Conservation (phyloP, 2,329 filamentous ascomycete species). For the Fusarium sp. region DNA sequence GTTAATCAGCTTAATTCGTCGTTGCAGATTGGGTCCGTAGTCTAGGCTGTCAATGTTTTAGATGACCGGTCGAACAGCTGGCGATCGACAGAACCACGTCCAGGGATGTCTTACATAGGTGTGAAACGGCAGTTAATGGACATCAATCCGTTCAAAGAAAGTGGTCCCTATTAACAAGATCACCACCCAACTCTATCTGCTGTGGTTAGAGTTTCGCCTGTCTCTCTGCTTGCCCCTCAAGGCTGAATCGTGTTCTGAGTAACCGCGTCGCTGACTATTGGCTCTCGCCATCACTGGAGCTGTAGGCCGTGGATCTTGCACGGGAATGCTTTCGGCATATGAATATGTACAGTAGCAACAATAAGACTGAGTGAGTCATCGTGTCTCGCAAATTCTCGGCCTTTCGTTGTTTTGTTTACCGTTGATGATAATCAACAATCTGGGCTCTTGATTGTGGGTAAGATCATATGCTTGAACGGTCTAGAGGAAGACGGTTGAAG, state of each 20-base stretch:
- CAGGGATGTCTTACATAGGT: not conserved
- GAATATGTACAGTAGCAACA: not conserved
- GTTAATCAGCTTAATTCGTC: conserved; percentile 8
- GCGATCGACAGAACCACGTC: conserved; percentile 1
- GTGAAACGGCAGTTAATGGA: conserved; percentile 19
- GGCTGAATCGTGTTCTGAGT: conserved; percentile 23
- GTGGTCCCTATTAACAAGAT: conserved; percentile 17
- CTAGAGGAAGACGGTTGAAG: conserved; percentile 5
- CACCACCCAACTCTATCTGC: conserved; percentile 17
- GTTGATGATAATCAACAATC: conserved; percentile 14
- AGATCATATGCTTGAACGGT: not conserved
- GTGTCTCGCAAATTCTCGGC: not conserved
- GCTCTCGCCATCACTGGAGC: conserved; percentile 30
- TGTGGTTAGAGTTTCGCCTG: conserved; percentile 25
- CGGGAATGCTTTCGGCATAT: conserved; percentile 6
- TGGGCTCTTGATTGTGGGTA: conserved; percentile 24
- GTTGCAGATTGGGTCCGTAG: not conserved
- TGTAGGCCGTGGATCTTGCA: conserved; percentile 6
- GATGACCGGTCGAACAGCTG: conserved; percentile 2
- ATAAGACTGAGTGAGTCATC: conserved; percentile 25
- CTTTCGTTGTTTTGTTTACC: not conserved
- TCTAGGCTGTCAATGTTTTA: not conserved
- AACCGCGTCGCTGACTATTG: conserved; percentile 11
- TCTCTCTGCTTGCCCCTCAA: conserved; percentile 25
- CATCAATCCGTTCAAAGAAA: not conserved